These are phyloP conservation scores for Cladophialophora immunda DNA, from an alignment of 2,329 filamentous ascomycete genomes.

Conservation along the genomic window DNA sequence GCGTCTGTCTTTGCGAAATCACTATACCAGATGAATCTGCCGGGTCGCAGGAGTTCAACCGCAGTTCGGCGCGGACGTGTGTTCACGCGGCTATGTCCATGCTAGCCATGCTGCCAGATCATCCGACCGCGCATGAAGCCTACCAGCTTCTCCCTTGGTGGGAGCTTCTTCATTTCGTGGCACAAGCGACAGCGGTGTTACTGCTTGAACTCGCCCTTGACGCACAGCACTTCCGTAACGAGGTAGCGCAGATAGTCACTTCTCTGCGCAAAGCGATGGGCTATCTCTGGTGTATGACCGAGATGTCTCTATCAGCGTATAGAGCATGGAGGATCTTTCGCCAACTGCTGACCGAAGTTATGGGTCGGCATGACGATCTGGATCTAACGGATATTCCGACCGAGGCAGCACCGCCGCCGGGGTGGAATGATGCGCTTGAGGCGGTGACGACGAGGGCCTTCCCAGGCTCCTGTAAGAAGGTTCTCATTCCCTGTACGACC, in stretches of 20 bases:
- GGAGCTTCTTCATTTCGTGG: conserved; percentile 42
- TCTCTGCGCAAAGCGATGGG: conserved; percentile 42
- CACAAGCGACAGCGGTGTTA: conserved; percentile 42
- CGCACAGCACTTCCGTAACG: conserved; percentile 37
- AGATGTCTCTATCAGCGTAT: conserved; percentile 30
- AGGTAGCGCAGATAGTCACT: conserved; percentile 34
- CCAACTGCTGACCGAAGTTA: conserved; percentile 26
- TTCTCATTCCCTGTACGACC: too few relatives aligned
- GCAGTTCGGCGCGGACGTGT: conserved; percentile 36
- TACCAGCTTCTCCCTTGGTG: conserved; percentile 42
- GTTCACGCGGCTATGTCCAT: conserved; percentile 41
- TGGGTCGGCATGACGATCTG: conserved; percentile 11
- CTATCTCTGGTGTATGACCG: conserved; percentile 35
- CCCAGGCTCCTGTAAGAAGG: too few relatives aligned
- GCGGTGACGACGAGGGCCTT: conserved; percentile 9
- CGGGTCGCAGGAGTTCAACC: conserved; percentile 35
- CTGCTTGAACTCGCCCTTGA: conserved; percentile 42
- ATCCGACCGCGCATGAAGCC: conserved; percentile 38
- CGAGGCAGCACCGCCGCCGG: conserved; percentile 21
- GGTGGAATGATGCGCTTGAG: conserved; percentile 30
- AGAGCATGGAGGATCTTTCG: conserved; percentile 36
- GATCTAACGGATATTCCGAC: conserved; percentile 24
- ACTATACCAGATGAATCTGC: conserved; percentile 40
- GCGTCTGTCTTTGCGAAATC: conserved; percentile 44
- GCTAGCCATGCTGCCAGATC: conserved; percentile 41